phyloP scores from a whole-genome alignment of 495 filamentous ascomycete genomes.

The Aspergillus olivimuriae region DNA sequence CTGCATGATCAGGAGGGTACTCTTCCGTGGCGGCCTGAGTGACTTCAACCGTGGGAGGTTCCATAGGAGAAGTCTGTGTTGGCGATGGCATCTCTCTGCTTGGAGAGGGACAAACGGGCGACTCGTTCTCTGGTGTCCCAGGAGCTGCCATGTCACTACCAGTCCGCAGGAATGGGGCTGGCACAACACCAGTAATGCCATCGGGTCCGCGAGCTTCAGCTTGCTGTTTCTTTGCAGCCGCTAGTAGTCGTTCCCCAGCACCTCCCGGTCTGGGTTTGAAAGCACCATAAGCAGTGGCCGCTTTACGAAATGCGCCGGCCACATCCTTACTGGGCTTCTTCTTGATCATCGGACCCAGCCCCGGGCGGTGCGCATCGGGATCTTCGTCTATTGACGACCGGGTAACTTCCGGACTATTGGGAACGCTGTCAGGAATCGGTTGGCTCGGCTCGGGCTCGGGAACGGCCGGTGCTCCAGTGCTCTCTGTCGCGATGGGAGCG shows the following conservation, averaged over 20 bases:
- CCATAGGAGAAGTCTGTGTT: too few species aligned
- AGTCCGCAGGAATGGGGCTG: constrained; percentile 55
- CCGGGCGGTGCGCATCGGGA: constrained; percentile 55
- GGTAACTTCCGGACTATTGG: constrained; percentile 12
- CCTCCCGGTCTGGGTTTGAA: constrained; percentile 84
- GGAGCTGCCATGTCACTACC: constrained; percentile 19
- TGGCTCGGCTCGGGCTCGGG: constrained; percentile 9
- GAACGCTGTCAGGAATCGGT: not conserved
- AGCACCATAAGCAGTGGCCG: constrained; percentile 69
- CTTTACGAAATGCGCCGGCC: constrained; percentile 74
- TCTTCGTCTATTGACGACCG: constrained; percentile 39
- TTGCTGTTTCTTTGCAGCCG: constrained; percentile 48
- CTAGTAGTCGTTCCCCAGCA: constrained; percentile 64
- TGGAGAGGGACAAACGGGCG: constrained; percentile 4
- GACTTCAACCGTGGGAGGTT: constrained; percentile 37
- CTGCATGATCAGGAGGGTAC: constrained; percentile 16
- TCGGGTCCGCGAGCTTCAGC: constrained; percentile 58
- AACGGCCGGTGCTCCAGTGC: constrained; percentile 10
- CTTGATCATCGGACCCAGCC: constrained; percentile 87
- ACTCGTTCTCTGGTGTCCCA: constrained; percentile 12
- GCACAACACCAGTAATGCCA: constrained; percentile 82
- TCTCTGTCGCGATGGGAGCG: constrained; percentile 13
- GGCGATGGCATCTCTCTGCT: constrained; percentile 2
- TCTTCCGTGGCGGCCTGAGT: constrained; percentile 27
- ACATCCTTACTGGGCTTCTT: constrained; percentile 64